These are phyloP conservation scores for Pancytospora philotis DNA, from an alignment of 371 early-diverging fungal species.

Conservation along the genomic window DNA sequence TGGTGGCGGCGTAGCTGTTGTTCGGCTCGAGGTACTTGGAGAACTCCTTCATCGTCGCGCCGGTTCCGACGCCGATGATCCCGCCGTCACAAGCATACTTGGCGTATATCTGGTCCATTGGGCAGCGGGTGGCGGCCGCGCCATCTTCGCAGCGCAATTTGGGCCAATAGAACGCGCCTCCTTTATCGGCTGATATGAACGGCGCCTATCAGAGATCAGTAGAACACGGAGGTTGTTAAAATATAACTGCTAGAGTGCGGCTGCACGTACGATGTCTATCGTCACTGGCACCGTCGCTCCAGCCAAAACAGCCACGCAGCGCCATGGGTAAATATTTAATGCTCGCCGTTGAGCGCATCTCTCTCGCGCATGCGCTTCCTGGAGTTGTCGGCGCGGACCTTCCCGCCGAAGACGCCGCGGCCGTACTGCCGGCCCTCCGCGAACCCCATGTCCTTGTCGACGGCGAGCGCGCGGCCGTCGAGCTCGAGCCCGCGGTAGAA, in stretches of 20 bases:
- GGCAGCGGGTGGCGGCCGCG: background rate
- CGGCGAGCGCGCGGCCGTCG: slow-evolving; percentile 38
- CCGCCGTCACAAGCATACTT: slow-evolving; percentile 18
- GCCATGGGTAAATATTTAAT: no score
- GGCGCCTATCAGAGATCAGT: no score
- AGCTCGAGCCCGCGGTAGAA: slow-evolving; percentile 41
- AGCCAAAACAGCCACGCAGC: no score
- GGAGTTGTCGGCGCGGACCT: slow-evolving; percentile 35
- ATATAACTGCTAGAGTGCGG: no score
- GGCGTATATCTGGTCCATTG: background rate
- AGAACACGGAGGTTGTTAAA: no score
- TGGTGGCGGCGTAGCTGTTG: slow-evolving; percentile 27
- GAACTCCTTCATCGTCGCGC: slow-evolving; percentile 40
- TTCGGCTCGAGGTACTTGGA: slow-evolving; percentile 2
- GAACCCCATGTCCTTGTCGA: slow-evolving; percentile 59
- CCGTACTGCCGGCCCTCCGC: slow-evolving; percentile 58
- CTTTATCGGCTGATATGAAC: no score
- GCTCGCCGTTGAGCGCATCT: background rate
- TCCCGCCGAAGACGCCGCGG: slow-evolving; percentile 57
- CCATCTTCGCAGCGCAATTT: background rate
- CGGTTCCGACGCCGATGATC: slow-evolving; percentile 50
- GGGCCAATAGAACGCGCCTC: no score
- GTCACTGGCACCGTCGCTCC: no score
- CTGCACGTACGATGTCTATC: no score
- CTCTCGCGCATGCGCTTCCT: slow-evolving; percentile 12